Evolutionary conservation across 305 asterid species (phyloP).

Genomic region (Petunia hybrid): DNA sequence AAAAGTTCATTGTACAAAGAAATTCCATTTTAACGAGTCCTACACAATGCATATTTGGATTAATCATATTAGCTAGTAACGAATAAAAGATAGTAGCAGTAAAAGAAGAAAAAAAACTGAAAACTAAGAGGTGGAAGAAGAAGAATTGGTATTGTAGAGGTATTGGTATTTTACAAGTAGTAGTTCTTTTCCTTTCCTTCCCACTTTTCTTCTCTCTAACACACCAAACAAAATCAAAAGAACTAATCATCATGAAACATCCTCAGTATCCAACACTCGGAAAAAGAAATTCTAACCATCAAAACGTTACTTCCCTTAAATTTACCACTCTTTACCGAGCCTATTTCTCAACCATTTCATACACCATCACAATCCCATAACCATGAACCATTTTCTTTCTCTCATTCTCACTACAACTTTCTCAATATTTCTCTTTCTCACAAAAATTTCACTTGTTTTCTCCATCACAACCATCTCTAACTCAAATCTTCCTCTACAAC

Average conservation of each 20-base stretch:
- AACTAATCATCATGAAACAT: slow-evolving; percentile 69
- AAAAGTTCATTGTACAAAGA: no score
- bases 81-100: no score
- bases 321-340: slow-evolving; percentile 48
- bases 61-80: no score
- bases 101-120: not conserved
- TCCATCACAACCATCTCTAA: slow-evolving; percentile 33
- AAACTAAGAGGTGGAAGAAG: slow-evolving; percentile 19
- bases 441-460: slow-evolving; percentile 20
- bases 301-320: slow-evolving; percentile 63
- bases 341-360: slow-evolving; percentile 32
- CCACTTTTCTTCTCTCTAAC: slow-evolving; percentile 42
- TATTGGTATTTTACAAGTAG: not conserved
- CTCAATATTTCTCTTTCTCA: slow-evolving; percentile 35
- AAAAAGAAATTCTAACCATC: slow-evolving; percentile 65
- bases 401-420: slow-evolving; percentile 29
- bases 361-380: slow-evolving; percentile 31
- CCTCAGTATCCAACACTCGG: slow-evolving; percentile 63
- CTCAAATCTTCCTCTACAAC: slow-evolving; percentile 37
- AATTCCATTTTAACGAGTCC: no score
- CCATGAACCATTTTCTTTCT: slow-evolving; percentile 51
- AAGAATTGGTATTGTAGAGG: not conserved
- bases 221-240: slow-evolving; percentile 58
- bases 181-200: not conserved
- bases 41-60: no score